Conservation (phyloP, 441 rosid species). For the Erysimum cheiri region DNA sequence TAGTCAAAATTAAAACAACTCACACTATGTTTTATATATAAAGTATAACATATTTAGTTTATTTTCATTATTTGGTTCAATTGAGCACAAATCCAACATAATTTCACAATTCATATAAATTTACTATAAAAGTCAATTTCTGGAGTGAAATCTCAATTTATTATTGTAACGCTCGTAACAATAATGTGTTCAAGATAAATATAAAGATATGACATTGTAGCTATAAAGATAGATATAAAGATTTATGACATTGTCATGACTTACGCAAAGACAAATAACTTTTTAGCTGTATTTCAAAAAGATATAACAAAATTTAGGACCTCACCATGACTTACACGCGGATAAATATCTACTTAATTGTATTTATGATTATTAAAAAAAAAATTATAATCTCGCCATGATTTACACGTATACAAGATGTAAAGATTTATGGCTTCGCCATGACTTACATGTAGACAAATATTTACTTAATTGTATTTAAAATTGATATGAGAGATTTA, state of each 20-base stretch:
- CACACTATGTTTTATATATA: neutral
- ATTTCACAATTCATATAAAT: neutral
- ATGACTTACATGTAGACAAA: neutral
- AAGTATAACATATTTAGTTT: neutral
- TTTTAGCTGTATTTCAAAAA: no score
- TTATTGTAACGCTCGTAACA: slow-evolving; percentile 1
- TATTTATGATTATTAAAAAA: neutral
- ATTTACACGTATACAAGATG: neutral
- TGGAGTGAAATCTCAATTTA: neutral
- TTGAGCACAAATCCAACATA: neutral
- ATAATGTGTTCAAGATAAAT: neutral
- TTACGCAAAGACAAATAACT: no score
- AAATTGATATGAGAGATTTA: neutral
- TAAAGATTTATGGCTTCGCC: neutral
- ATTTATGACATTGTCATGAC: neutral
- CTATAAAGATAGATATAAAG: neutral
- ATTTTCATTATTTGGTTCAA: neutral
- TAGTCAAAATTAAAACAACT: neutral
- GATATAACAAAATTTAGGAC: no score
- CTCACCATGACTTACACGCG: slow-evolving; percentile 15
- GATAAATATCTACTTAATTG: neutral
- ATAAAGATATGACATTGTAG: no score
- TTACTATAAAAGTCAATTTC: neutral
- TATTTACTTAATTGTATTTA: no score
- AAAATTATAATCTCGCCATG: neutral